These are phyloP conservation scores for Eurotiales sp. DNA, from an alignment of 2,329 filamentous ascomycete genomes.

Conservation along the genomic window DNA sequence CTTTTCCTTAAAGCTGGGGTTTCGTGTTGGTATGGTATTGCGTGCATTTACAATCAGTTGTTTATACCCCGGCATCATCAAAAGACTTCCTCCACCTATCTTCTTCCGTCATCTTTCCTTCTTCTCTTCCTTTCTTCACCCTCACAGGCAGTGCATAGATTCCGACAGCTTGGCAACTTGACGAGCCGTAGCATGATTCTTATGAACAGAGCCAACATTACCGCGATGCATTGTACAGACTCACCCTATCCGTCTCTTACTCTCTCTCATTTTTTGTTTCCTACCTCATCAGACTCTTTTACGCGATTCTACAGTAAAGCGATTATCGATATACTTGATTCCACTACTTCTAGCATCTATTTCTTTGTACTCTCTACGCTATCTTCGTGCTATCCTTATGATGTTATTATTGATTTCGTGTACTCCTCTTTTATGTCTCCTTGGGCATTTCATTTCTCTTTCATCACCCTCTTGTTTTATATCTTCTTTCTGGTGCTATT, in stretches of 20 bases:
- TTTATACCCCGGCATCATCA: constrained; percentile 28
- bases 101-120: constrained; percentile 13
- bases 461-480: constrained; percentile 1
- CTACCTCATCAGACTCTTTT: neutral
- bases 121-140: neutral
- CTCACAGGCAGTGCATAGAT: neutral
- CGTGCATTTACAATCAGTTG: constrained; percentile 29
- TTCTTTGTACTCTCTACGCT: constrained; percentile 7
- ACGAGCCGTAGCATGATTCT: neutral
- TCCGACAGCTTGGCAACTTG: too few species aligned
- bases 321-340: neutral
- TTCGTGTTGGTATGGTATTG: constrained; percentile 8
- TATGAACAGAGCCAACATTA: constrained; percentile 5
- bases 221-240: constrained; percentile 4
- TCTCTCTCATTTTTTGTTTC: neutral
- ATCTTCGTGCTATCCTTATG: neutral
- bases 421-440: neutral
- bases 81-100: constrained; percentile 21
- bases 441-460: neutral
- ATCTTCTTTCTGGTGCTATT: constrained; percentile 6
- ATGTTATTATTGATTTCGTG: neutral
- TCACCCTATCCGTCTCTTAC: neutral
- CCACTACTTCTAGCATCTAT: neutral
- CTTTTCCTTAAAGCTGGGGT: neutral
- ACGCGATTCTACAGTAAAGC: neutral